Base-by-base conservation (phyloP, 805 yeast genomes). In the Saccharomyces paradoxus region DNA sequence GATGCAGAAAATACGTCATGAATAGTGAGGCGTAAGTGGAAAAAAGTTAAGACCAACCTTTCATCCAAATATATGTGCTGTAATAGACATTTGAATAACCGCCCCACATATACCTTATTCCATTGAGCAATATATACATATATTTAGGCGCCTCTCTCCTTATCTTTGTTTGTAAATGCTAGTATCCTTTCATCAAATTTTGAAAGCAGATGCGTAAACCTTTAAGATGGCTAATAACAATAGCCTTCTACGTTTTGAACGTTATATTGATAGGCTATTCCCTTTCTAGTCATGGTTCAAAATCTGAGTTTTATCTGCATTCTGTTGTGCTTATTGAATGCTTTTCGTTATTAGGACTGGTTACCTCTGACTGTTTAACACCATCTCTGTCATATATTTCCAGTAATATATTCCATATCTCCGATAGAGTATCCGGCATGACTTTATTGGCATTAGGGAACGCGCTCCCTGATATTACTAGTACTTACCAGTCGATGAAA, bases 381-480 rank as follows among this genome's bases (percentile, higher is more conserved):
- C 96, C 96, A 1, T 89, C 88, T 58, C 69, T 91, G 29, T 79
- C 83, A 49, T 75, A 81, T 21, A 76, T 91, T 14, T 83, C 97
- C 0, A 74, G 74, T 13, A 62, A 63, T 12, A 66, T 78, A 14
- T 69, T 89, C 9, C 77, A 81, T 8, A 70, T 92, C 51, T 81
- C 91, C 17, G 94, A 89, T 56, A 82, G 87, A 55, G 71, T 91
- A 21, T 83, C 94, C 12, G 98, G 98, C 0, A 77, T 92, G 59
- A 91, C 97, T 0, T 72, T 92, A 24, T 73, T 94, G 52, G 96
- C 98, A 0, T 77, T 92, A 56, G 98, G 97, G 0, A 92, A 92
- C 70, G 96, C 96, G 2, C 78, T 95, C 0, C 96, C 97, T 0
- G 99, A 92, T 68, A 82, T 92, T 2, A 79, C 90, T 41, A 81